Percentiles rank a stretch among this genome's conserved stretches.
These are phyloP conservation scores for Neurospora discreta DNA, from an alignment of 495 filamentous ascomycete genomes.

Conservation along the genomic window DNA sequence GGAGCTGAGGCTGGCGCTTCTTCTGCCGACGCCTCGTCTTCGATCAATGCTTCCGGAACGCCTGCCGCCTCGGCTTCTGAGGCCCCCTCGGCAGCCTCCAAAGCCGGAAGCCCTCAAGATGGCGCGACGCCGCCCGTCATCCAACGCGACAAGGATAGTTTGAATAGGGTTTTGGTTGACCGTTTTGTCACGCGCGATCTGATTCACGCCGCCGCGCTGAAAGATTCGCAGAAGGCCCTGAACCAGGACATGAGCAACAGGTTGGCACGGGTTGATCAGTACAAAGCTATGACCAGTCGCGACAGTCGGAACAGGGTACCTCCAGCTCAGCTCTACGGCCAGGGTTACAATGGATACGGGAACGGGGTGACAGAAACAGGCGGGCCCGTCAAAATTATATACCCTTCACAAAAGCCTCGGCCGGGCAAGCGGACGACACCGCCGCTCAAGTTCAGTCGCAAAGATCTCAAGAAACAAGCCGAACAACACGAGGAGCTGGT, in stretches of 20 bases:
- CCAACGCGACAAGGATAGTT: conserved; percentile 33
- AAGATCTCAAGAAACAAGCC: conserved; percentile 70
- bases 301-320: conserved; percentile 27
- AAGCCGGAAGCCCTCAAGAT: conserved; percentile 18
- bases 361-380: conserved; percentile 67
- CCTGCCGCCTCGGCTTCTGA: conserved; percentile 13
- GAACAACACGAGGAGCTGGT: conserved; percentile 87
- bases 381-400: conserved; percentile 47
- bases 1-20: conserved; percentile 4
- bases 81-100: conserved; percentile 20
- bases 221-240: conserved; percentile 30
- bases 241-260: conserved; percentile 28
- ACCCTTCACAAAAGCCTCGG: conserved; percentile 60
- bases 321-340: conserved; percentile 45
- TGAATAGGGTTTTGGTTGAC: conserved; percentile 54
- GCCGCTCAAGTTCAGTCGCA: conserved; percentile 57
- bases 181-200: conserved; percentile 71
- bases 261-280: conserved; percentile 32
- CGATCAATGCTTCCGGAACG: conserved; percentile 7
- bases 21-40: conserved; percentile 2
- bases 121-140: conserved; percentile 15
- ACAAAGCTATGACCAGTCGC: conserved; percentile 30
- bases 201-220: conserved; percentile 52
- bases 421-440: conserved; percentile 64
- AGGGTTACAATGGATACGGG: conserved; percentile 82